Evolutionary conservation across 345 rosid genomes (phyloP), one percentile per base, ranked within the genome.

Genomic region (Populus alba): DNA sequence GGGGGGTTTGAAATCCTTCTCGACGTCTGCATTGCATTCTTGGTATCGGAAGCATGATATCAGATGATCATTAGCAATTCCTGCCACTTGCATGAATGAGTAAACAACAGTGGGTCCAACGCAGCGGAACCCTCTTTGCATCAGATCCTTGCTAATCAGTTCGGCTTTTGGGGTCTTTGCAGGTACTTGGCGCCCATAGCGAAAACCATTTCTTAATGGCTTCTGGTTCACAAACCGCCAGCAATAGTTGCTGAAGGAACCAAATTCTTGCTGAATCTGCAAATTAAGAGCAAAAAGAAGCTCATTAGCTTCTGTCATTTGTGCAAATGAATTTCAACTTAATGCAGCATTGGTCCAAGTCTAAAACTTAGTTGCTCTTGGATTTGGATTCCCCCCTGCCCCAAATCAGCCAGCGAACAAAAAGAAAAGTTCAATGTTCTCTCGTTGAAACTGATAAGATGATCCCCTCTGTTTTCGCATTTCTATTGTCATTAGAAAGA

Each of bases 91-190:
- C 94, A 93, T 87, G 92, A 93, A 95, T 0, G 98, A 93, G 70
- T 95, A 93, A 15, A 95, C 74, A 35, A 91, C 90, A 1, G 94
- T 90, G 1, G 99, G 98, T 22, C 99, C 99, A n/a, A 95, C 96
- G 11, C 93, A 93, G 9, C 93, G 87, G 78, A 95, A 93, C 73
- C 99, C 99, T 87, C 94, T 87, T 84, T 70, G 95, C 97, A 93
- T 95, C 86, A 95, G 83, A 75, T 93, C 93, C 87, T 93, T 95
- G 91, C 98, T 93, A 17, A 95, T 86, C 67, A 86, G 67, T 81
- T 93, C 99, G 27, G 98, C 94, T 82, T 93, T 95, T 1, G 98
- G 97, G 6, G 96, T 92, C 88, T 92, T 95, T 2, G 86, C 91
- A 8, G 97, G 99, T 7, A 92, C 90, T 82, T 91, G 94, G 31